Conservation (phyloP, 225 moss, liverwort and hornwort species). For the Pleurozium schreberi region DNA sequence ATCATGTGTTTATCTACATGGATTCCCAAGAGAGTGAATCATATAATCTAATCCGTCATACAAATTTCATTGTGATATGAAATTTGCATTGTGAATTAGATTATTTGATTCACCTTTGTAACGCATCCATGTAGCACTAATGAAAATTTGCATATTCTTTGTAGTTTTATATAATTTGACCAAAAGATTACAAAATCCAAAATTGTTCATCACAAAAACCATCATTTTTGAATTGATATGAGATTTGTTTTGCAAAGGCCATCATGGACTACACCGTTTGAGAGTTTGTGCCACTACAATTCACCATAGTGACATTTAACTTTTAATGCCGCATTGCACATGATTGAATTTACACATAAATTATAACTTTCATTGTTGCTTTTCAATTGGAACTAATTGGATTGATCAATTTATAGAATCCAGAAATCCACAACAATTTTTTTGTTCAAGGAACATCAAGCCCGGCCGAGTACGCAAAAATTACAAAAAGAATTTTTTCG, state of each 20-base stretch:
- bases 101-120: no score
- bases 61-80: neutral
- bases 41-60: neutral
- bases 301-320: neutral
- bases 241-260: neutral
- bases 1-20: neutral
- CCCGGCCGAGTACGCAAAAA: rapidly evolving
- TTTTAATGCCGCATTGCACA: neutral
- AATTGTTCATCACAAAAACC: neutral
- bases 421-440: neutral
- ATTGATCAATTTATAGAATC: neutral
- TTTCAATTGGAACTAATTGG: neutral
- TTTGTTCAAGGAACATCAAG: neutral
- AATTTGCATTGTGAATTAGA: neutral
- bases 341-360: neutral
- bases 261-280: no score
- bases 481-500: no score
- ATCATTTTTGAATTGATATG: neutral
- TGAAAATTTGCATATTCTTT: no score
- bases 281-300: neutral
- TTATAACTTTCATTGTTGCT: neutral
- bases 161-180: neutral
- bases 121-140: no score
- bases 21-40: neutral
- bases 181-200: neutral